Base-by-base conservation (phyloP, 176 grass and related monocot genomes). In the Rhynchospora breviuscula region DNA sequence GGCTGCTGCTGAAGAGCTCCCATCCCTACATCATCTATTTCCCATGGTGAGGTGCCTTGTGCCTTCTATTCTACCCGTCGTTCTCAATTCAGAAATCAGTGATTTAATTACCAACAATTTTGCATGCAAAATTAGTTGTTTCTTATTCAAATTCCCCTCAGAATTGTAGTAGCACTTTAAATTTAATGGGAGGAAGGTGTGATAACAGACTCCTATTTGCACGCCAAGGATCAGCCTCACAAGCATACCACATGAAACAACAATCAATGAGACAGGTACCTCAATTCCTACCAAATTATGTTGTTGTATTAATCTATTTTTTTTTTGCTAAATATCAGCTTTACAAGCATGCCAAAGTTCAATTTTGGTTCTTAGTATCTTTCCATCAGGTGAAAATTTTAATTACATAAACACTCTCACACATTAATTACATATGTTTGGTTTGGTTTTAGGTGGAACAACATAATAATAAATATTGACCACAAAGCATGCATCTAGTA, bases 101-200 rank as follows among this genome's bases (percentile, higher is more conserved):
- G 70, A 48, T 48, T 45, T 22, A 61, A 9, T 61, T 22, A n/a
- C 17, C 2, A 58, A 58, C 8, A 18, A 18, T 22, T 83, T 19
- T 67, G 54, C 56, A 18, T n/a, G 35, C 2, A 1, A 25, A 19
- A 29, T 56, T 7, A 14, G 31, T 43, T 82, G 14, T 33, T 26
- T 63, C 25, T 54, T 60, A 1, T 47, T 72, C 67, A 29, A 64
- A 74, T 54, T 80, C 60, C 44, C 12, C 59, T 74, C 85, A 88
- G 86, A 88, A 59, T 33, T 88, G 86, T 64, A 88, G 86, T 33
- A 84, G 86, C 86, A 84, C 86, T n/a, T 63, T 88, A 11, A 88
- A 68, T 76, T 78, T 81, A 2, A 47, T 78, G 2, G 25, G 49
- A 60, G 45, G 47, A 45, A 81, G 85, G 22, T 70, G 31, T 59